These are phyloP conservation scores for Solanum neorickii DNA, from an alignment of 257 asterid species.

Conservation along the genomic window DNA sequence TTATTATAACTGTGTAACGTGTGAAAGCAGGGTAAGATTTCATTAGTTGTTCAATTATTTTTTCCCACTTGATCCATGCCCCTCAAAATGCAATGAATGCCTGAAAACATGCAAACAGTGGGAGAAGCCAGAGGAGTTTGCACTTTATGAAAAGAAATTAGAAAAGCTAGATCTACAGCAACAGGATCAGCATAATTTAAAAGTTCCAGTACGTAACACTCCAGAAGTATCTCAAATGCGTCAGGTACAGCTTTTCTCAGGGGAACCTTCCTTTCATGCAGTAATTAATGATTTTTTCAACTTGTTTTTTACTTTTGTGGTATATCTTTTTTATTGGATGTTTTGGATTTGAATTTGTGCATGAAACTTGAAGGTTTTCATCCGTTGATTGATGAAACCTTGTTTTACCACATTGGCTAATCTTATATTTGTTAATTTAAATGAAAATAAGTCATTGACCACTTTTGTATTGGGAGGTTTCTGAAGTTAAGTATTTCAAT, in stretches of 20 bases:
- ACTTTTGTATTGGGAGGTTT: not conserved
- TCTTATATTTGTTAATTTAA: not conserved
- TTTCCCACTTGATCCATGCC: not conserved
- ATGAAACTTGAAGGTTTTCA: not conserved
- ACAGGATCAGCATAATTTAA: constrained; percentile 23
- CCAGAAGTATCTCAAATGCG: constrained; percentile 23
- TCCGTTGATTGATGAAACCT: not conserved
- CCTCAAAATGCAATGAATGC: not conserved
- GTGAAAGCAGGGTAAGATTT: constrained; percentile 64
- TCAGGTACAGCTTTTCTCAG: not conserved
- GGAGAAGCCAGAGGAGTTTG: constrained; percentile 80
- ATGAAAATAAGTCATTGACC: not conserved
- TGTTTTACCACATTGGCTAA: not conserved
- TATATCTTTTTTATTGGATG: not conserved
- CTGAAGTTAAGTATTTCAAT: not conserved
- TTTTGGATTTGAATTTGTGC: not conserved
- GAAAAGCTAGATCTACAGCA: constrained; percentile 32
- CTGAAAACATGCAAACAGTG: constrained; percentile 36
- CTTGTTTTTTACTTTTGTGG: not conserved
- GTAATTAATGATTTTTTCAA: constrained; percentile 17
- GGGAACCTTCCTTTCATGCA: not conserved
- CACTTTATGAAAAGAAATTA: constrained; percentile 43
- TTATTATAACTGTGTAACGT: constrained; percentile 69
- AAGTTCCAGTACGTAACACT: constrained; percentile 14
- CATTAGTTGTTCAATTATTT: not conserved